Percentiles rank a stretch among this genome's conserved stretches.
These are phyloP conservation scores for Haplosporangium gracile DNA, from an alignment of 192 early-diverging fungal species.

Conservation along the genomic window DNA sequence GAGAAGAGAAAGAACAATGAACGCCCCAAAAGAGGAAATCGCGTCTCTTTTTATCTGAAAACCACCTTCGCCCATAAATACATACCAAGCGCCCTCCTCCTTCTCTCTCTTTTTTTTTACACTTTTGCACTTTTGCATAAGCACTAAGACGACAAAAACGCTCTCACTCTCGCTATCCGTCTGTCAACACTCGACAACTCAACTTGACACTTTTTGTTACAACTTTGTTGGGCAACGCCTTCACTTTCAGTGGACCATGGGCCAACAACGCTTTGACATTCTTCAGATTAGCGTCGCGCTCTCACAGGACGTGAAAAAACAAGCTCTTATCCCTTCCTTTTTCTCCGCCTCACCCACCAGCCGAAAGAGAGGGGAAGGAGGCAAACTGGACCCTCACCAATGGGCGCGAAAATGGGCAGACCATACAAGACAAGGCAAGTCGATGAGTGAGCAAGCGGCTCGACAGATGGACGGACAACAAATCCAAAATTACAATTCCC, in stretches of 20 bases:
- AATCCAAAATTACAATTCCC: neutral
- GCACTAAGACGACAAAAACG: neutral
- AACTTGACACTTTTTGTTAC: no score
- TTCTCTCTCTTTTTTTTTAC: neutral
- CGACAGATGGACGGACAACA: neutral
- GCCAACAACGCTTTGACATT: no score
- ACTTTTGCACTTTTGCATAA: neutral
- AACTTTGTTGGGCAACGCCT: no score
- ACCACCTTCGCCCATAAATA: neutral
- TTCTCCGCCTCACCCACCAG: neutral
- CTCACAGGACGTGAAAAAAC: neutral
- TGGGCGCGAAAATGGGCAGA: neutral
- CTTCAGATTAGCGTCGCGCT: neutral
- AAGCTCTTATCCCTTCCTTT: neutral
- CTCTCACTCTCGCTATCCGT: no score
- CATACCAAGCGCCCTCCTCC: neutral
- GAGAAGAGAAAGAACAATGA: slow-evolving; percentile 30
- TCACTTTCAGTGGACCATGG: no score
- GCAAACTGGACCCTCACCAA: neutral
- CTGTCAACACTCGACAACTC: no score
- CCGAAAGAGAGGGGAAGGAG: neutral
- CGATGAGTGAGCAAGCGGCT: neutral
- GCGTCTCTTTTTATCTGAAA: neutral
- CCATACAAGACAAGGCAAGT: neutral
- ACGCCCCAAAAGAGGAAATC: slow-evolving; percentile 36